A percentile compares a stretch with the other conserved stretches of the same genome.
phyloP scores from a whole-genome alignment of 371 early-diverging fungal species.

The Zychaea mexicana region DNA sequence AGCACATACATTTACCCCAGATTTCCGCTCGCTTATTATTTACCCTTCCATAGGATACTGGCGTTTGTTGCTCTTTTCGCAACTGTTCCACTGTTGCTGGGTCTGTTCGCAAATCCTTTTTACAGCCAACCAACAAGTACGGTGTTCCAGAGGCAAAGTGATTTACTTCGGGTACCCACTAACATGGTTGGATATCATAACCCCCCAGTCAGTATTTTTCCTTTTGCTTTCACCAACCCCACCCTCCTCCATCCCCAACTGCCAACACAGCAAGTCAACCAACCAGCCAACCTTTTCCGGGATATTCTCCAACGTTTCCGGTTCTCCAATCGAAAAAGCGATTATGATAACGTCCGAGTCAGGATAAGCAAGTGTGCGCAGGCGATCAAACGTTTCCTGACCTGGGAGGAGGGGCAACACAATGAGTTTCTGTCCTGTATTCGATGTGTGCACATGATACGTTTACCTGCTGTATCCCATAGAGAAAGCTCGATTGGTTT shows the following conservation, averaged over 20 bases:
- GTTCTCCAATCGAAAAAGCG: slow-evolving; percentile 79
- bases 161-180: slow-evolving; percentile 88
- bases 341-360: slow-evolving; percentile 89
- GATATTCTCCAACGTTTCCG: slow-evolving; percentile 87
- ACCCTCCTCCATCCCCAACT: background rate
- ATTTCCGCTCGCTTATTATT: background rate
- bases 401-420: too few relatives aligned
- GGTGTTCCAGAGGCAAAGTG: slow-evolving; percentile 79
- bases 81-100: slow-evolving; percentile 63
- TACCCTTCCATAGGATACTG: slow-evolving; percentile 68
- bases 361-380: slow-evolving; percentile 89
- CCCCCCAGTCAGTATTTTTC: background rate
- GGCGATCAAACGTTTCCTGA: slow-evolving; percentile 93
- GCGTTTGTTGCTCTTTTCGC: slow-evolving; percentile 72
- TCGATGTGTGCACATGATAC: background rate
- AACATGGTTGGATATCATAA: background rate
- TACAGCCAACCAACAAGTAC: slow-evolving; percentile 80
- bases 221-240: background rate
- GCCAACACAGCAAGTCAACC: too few relatives aligned
- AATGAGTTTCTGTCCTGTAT: background rate
- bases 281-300: slow-evolving; percentile 52
- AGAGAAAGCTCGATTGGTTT: slow-evolving; percentile 60
- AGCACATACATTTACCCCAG: slow-evolving; percentile 62
- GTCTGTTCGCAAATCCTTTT: slow-evolving; percentile 83
- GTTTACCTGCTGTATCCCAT: slow-evolving; percentile 71